Base-by-base conservation (phyloP, 495 filamentous ascomycete species). In the Venustampulla echinocandica region DNA sequence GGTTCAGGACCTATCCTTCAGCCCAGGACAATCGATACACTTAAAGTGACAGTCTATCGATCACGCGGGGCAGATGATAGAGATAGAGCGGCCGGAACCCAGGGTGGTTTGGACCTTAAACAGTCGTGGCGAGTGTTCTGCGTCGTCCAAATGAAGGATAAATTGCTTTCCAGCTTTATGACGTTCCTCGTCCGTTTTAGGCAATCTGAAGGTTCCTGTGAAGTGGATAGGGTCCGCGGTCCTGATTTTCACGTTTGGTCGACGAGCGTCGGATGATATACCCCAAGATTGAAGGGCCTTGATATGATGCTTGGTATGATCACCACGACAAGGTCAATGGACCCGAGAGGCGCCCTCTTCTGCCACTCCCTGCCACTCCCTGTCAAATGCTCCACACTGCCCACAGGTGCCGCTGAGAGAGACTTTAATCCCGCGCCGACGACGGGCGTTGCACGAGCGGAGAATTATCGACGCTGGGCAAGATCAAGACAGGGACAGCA, bases 381-480 rank as follows among this genome's bases (percentile, higher is more conserved):
- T n/a, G n/a, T n/a, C n/a, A n/a, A n/a, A n/a, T n/a, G n/a, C n/a
- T n/a, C n/a, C n/a, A n/a, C n/a, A n/a, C 15, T 10, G 28, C 28
- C 39, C 13, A 14, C 17, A 35, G 46, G 38, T 42, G 38, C 49
- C 37, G 45, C 49, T 37, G 49, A 52, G 49, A 49, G 34, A 50
- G 39, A 49, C 49, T 46, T 30, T 7, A 37, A 25, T 47, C 34
- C 48, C 45, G 49, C 47, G n/a, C 42, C 40, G 37, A 42, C 30
- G 21, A 32, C 46, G 45, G 53, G 32, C 43, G 46, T 45, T 46
- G 45, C 46, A 53, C 43, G 46, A 25, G 19, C 55, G 55, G 55
- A 57, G 50, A 54, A 48, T 57, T 57, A 25, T 57, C 47, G 50
- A 54, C 49, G 50, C 39, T 54, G 50, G 49, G 40, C 14, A 51